Percentiles rank a stretch among this genome's conserved stretches.
Conservation (phyloP, 2,329 filamentous ascomycete species). For the Hymenoscyphus fraxineus region DNA sequence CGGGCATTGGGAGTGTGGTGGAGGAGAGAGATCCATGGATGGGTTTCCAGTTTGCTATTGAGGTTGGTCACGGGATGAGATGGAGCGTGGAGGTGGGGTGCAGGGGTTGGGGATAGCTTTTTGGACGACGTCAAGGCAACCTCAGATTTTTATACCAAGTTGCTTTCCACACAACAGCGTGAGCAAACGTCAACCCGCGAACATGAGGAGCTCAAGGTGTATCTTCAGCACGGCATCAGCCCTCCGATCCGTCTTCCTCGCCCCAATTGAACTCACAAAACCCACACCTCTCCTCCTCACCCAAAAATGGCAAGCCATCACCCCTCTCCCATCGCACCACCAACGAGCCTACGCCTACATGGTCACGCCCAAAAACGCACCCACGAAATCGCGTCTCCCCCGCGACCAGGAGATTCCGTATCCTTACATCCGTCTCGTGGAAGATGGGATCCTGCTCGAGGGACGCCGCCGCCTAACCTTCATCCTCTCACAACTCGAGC, state of each 20-base stretch:
- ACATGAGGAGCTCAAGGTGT: constrained; percentile 22
- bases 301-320: not conserved
- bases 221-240: constrained; percentile 44
- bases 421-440: constrained; percentile 42
- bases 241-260: constrained; percentile 46
- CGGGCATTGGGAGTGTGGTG: constrained; percentile 13
- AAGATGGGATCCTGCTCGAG: constrained; percentile 35
- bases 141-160: not conserved
- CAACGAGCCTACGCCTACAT: constrained; percentile 19
- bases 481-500: constrained; percentile 45
- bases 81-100: not conserved
- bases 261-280: constrained; percentile 34
- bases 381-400: constrained; percentile 34
- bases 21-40: not conserved
- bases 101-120: not conserved
- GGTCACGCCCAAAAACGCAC: constrained; percentile 12
- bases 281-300: constrained; percentile 11
- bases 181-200: not conserved
- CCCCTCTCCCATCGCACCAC: not conserved
- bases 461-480: constrained; percentile 32
- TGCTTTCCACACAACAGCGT: not conserved
- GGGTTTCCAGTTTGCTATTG: constrained; percentile 1
- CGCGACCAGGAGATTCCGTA: constrained; percentile 47
- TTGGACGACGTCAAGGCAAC: not conserved
- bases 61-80: constrained; percentile 11